Evolutionary conservation across 371 early-diverging fungal genomes (phyloP), one percentile per base, ranked within the genome.

Genomic region (Sporodiniella umbellata): DNA sequence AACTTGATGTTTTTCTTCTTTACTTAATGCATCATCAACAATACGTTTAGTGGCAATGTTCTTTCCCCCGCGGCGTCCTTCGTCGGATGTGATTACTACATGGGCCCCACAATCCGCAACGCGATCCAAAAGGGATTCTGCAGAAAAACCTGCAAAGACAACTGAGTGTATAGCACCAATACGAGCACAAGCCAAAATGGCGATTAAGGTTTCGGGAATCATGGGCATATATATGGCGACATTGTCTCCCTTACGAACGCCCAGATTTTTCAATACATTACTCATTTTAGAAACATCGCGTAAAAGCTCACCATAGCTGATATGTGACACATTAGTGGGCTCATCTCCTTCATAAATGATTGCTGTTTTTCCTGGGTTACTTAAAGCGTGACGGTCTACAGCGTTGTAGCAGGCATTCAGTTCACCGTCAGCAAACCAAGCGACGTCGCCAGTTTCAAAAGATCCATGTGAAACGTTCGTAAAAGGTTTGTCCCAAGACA

Each of bases 141-240:
- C 75, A 42, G 92, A 91, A 68, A 92, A 96, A 25, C 96, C 96
- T 18, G 94, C 96, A 83, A 96, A 96, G 33, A 96, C 92, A 12
- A 96, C 96, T 15, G 84, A 82, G 52, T 81, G 99, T 24, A 93
- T 64, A n/a, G 92, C 83, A 18, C 99, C 99, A 22, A 98, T 78
- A 42, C 98, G 83, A 8, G 96, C 92, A 75, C 97, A 96, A 21
- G 99, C 98, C 45, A 99, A 80, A 68, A 95, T 87, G 4, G 93
- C 82, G 52, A 92, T 81, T 5, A 93, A 80, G 4, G 99, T 90
- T 64, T 97, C 91, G 10, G 97, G 95, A 33, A 94, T 86, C 96
- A 96, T 98, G 50, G 98, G 95, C 94, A 99, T 92, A 67, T 98
- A 98, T 49, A 98, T 88, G 22, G 94, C 85, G 2, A 98, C 99